Base-by-base conservation (phyloP, 2,329 filamentous ascomycete species). In the Nigrograna mackinnonii region DNA sequence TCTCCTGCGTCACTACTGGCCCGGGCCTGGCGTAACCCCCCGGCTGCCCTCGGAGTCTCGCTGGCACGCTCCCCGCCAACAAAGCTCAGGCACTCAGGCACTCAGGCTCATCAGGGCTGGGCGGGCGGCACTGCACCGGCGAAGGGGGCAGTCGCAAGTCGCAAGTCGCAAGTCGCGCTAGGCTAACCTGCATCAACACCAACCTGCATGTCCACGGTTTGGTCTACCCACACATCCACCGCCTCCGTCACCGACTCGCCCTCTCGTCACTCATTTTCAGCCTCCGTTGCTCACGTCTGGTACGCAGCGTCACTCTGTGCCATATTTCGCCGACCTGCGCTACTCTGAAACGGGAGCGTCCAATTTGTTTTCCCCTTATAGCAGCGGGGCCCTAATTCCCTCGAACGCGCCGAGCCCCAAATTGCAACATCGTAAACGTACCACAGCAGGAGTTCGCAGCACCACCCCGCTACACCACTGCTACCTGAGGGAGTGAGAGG, bases 371-470 rank as follows among this genome's bases (percentile, higher is more conserved):
- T 57, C 58, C 61, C 58, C 58, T 57, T 51, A 60, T 43, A 51
- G 49, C 55, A 46, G 61, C 57, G 58, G 62, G 64, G 63, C 54
- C 54, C 48, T 58, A 55, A 54, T 52, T 46, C 45, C 50, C 55
- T 53, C 43, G 52, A 49, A 58, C 63, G 62, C 61, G 63, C 59
- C 57, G 57, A 57, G 52, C 47, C 47, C 53, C 35, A 30, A 44
- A 50, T 40, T 37, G 44, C 41, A 33, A 26, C 50, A 49, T 52
- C 56, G 53, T 57, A 50, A 50, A 51, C 50, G 62, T 63, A 57
- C 54, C 62, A 66, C 63, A 41, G 59, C 60, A 65, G 54, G 32
- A 48, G 42, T 40, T 42, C 35, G 59, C 61, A 61, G 58, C 61
- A 37, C 50, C 48, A 26, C n/a, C 16, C 43, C 20, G 44, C 46